A percentile compares a stretch with the other conserved stretches of the same genome.
Conservation (phyloP, 2,329 filamentous ascomycete species). For the Raffaelea albimanens region DNA sequence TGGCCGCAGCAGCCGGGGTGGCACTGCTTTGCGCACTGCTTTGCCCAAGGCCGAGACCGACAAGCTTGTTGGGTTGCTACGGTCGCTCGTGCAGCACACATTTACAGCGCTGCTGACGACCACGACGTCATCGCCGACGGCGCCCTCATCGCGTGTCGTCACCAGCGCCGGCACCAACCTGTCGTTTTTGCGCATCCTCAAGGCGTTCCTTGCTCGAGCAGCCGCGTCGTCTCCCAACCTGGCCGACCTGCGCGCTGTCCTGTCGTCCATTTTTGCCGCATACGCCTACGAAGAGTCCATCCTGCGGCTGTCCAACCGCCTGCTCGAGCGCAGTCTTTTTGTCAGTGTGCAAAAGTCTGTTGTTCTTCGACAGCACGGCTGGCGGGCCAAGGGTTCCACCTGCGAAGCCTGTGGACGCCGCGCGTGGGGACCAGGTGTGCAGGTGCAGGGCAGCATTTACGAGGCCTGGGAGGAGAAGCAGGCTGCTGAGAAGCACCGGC, state of each 20-base stretch:
- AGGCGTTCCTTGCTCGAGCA: conserved; percentile 78
- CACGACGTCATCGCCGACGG: conserved; percentile 3
- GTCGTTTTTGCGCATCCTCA: conserved; percentile 80
- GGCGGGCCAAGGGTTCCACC: conserved; percentile 76
- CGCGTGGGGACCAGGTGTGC: conserved; percentile 79
- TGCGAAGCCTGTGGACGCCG: conserved; percentile 79
- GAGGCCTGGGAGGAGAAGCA: conserved; percentile 67
- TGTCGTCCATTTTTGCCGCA: conserved; percentile 84
- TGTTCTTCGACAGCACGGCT: conserved; percentile 69
- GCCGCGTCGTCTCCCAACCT: conserved; percentile 75
- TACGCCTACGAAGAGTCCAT: conserved; percentile 94
- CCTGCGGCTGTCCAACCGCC: conserved; percentile 70
- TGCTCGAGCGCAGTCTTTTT: conserved; percentile 85
- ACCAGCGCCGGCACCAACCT: conserved; percentile 39
- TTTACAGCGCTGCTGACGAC: conserved; percentile 75
- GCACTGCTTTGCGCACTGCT: not conserved
- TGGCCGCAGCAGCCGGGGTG: too few relatives aligned
- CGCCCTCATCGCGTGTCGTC: conserved; percentile 15
- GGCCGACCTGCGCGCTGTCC: conserved; percentile 73
- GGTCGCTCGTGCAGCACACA: conserved; percentile 75
- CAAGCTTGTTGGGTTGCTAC: conserved; percentile 57
- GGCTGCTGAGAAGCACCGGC: conserved; percentile 33
- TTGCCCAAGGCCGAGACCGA: conserved; percentile 33
- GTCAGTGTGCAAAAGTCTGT: conserved; percentile 69
- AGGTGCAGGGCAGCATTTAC: conserved; percentile 42